These are phyloP conservation scores for Setomelanomma holmii DNA, from an alignment of 2,329 filamentous ascomycete species.

Conservation along the genomic window DNA sequence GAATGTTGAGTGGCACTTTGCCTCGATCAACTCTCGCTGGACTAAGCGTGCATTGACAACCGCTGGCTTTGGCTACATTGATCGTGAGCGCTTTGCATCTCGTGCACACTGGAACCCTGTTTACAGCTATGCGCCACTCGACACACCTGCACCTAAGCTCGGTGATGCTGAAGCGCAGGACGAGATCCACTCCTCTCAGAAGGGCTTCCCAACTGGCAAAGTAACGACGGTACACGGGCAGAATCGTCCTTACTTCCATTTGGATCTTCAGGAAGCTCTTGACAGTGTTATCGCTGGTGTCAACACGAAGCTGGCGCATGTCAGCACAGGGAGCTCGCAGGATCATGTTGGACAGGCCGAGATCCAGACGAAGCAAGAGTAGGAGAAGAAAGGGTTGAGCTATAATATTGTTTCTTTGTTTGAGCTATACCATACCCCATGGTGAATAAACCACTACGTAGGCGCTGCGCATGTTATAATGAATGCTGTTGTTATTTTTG, in stretches of 20 bases:
- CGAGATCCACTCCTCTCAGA: constrained; percentile 23
- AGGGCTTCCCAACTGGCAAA: constrained; percentile 39
- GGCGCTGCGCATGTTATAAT: no score
- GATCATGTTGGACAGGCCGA: constrained; percentile 15
- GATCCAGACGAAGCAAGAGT: constrained; percentile 22
- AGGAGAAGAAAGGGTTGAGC: not conserved
- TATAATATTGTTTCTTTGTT: not conserved
- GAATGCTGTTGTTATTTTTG: no score
- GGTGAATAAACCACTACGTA: constrained; percentile 1
- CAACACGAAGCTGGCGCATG: constrained; percentile 51
- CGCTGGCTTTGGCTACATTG: constrained; percentile 81
- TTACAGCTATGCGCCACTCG: constrained; percentile 91
- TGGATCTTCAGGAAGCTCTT: constrained; percentile 87
- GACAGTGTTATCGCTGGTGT: constrained; percentile 86
- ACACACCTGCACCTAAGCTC: constrained; percentile 68
- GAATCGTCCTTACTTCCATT: constrained; percentile 90
- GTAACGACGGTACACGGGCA: constrained; percentile 80
- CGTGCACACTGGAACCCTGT: constrained; percentile 83
- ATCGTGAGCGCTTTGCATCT: constrained; percentile 58
- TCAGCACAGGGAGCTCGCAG: constrained; percentile 22
- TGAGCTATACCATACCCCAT: constrained; percentile 5
- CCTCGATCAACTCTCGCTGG: constrained; percentile 93
- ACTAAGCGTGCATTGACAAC: constrained; percentile 86
- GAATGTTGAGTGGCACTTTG: constrained; percentile 92
- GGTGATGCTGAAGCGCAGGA: constrained; percentile 51